Evolutionary conservation across 257 asterid species (phyloP).

Genomic region (Coffea eugenioides): DNA sequence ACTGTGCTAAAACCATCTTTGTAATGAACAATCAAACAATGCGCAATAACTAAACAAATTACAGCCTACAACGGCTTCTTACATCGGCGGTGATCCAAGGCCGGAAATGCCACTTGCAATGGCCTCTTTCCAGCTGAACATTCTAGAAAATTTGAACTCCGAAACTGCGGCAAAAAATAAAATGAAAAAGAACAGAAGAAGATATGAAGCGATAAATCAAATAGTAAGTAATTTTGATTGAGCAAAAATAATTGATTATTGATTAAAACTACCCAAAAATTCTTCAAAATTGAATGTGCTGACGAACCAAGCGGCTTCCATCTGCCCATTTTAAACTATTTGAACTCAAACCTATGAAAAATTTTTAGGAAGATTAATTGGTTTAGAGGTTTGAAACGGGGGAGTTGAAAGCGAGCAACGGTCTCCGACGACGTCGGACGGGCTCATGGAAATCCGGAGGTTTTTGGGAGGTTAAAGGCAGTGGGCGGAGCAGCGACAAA

Average conservation of each 20-base stretch:
- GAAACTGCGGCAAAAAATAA: constrained; percentile 30
- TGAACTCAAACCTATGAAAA: too few relatives aligned
- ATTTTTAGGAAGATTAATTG: not conserved
- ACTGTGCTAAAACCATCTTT: too few relatives aligned
- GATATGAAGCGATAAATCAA: not conserved
- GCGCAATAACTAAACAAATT: too few relatives aligned
- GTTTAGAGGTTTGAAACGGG: not conserved
- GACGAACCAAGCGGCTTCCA: constrained; percentile 34
- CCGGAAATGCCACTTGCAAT: constrained; percentile 28
- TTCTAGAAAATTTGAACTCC: constrained; percentile 28
- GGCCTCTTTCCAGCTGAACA: constrained; percentile 30
- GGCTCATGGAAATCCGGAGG: not conserved
- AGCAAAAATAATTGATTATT: not conserved
- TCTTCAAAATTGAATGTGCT: constrained; percentile 35
- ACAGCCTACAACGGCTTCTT: constrained; percentile 22
- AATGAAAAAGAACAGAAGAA: not conserved
- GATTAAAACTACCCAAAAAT: constrained; percentile 38
- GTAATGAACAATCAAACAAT: too few relatives aligned
- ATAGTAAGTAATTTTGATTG: not conserved
- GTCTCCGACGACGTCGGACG: not conserved
- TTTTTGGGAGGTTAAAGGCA: not conserved
- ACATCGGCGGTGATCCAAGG: constrained; percentile 46
- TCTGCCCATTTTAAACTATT: constrained; percentile 30
- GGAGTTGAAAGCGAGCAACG: not conserved
- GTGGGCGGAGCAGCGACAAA: not conserved